phyloP scores from a whole-genome alignment of 2,329 filamentous ascomycete genomes.

The Massarina eburnea region DNA sequence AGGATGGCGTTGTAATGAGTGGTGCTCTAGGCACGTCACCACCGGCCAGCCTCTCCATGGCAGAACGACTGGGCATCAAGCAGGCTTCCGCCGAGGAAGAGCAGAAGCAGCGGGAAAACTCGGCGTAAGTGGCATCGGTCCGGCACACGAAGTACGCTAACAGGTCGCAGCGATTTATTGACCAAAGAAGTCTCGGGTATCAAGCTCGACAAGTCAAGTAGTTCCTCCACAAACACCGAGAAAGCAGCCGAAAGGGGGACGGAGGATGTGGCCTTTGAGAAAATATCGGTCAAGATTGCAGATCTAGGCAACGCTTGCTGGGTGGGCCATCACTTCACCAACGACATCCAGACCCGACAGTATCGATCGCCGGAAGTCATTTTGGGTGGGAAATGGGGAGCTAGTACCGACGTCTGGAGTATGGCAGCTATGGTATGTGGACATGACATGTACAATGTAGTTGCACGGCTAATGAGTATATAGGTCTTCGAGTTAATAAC shows the following conservation, averaged over 20 bases:
- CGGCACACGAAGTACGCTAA: neutral
- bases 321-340: conserved; percentile 98
- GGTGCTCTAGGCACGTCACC: conserved; percentile 55
- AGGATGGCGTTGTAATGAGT: conserved; percentile 56
- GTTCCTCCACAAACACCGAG: conserved; percentile 52
- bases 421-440: conserved; percentile 94
- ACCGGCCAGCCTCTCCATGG: conserved; percentile 57
- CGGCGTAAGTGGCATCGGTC: conserved; percentile 66
- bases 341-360: conserved; percentile 97
- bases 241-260: conserved; percentile 60
- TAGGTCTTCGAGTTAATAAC: conserved; percentile 97
- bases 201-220: conserved; percentile 72
- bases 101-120: conserved; percentile 87
- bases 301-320: conserved; percentile 98
- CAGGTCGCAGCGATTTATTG: conserved; percentile 69
- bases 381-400: conserved; percentile 94
- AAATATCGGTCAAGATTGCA: conserved; percentile 98
- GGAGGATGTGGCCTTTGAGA: conserved; percentile 65
- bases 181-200: conserved; percentile 94
- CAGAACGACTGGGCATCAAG: conserved; percentile 58
- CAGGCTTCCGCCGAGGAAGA: conserved; percentile 53
- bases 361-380: conserved; percentile 98
- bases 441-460: neutral
- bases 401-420: conserved; percentile 99
- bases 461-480: conserved; percentile 11